A percentile compares a stretch with the other conserved stretches of the same genome.
Conservation (phyloP, 78 protist genomes). For the Fonticula alba region DNA sequence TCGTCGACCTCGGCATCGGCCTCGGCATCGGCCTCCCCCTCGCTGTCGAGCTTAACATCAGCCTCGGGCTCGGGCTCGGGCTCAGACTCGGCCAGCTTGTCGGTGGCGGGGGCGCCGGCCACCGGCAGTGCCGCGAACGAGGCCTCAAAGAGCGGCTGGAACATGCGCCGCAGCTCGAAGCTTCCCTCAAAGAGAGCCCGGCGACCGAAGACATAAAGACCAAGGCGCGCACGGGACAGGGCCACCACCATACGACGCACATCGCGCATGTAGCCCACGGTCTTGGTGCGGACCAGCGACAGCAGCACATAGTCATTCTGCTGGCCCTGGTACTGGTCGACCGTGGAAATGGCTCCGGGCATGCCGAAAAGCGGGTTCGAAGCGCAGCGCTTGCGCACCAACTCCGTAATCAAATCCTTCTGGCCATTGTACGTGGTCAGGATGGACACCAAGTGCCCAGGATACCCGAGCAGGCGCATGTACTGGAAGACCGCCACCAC, state of each 20-base stretch:
- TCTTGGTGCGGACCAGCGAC: slow-evolving; percentile 76
- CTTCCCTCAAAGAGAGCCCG: slow-evolving; percentile 37
- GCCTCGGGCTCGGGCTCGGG: too few species aligned
- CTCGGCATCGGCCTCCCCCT: too few species aligned
- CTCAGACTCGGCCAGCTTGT: too few species aligned
- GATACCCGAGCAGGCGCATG: slow-evolving; percentile 79
- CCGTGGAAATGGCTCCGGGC: slow-evolving; percentile 66
- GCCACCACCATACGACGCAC: slow-evolving; percentile 67
- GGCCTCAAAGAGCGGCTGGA: slow-evolving; percentile 10
- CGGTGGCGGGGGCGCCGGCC: slow-evolving; percentile 25
- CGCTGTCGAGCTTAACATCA: too few species aligned
- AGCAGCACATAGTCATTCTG: slow-evolving; percentile 80
- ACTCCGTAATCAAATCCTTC: slow-evolving; percentile 30
- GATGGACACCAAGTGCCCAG: slow-evolving; percentile 48
- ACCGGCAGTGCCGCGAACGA: slow-evolving; percentile 30
- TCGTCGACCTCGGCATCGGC: too few species aligned
- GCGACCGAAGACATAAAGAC: slow-evolving; percentile 72
- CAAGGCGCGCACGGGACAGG: slow-evolving; percentile 82
- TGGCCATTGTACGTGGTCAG: slow-evolving; percentile 92
- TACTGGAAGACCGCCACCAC: slow-evolving; percentile 66
- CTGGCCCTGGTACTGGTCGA: slow-evolving; percentile 85
- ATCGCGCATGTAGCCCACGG: slow-evolving; percentile 76
- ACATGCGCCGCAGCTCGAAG: slow-evolving; percentile 36
- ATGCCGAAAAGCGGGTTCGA: slow-evolving; percentile 20
- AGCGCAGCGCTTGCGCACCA: slow-evolving; percentile 7